Evolutionary conservation across 306 rosid species (phyloP).

Genomic region (Glycine tomentella): DNA sequence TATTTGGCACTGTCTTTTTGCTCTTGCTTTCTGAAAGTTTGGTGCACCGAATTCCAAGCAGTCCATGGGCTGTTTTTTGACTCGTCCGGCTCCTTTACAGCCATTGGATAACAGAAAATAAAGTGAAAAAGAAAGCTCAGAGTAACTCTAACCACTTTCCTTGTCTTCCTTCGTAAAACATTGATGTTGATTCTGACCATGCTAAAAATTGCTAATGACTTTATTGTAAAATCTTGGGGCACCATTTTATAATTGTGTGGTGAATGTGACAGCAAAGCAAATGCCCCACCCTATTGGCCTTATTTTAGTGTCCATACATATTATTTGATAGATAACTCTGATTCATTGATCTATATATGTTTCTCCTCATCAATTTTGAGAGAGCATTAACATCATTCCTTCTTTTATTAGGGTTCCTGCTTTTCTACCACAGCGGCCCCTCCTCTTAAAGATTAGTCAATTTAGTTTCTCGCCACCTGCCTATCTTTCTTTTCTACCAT

Average conservation of each 20-base stretch:
- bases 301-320: conserved; percentile 42
- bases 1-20: conserved; percentile 42
- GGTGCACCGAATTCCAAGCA: conserved; percentile 68
- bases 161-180: conserved; percentile 16
- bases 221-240: too few relatives aligned
- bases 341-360: conserved; percentile 39
- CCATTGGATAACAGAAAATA: conserved; percentile 52
- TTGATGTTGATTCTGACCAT: conserved; percentile 53
- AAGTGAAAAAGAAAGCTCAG: conserved; percentile 39
- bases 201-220: too few relatives aligned
- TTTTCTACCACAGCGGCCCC: conserved; percentile 44
- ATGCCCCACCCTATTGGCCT: conserved; percentile 44
- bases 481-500: conserved; percentile 24
- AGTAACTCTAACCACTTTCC: conserved; percentile 37
- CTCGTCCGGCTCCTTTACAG: conserved; percentile 53
- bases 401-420: conserved; percentile 50
- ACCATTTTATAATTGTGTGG: too few relatives aligned
- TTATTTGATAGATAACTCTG: conserved; percentile 39
- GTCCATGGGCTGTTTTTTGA: conserved; percentile 57
- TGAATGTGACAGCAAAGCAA: conserved; percentile 47
- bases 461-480: conserved; percentile 20
- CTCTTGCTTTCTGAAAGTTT: conserved; percentile 51
- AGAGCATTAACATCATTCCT: conserved; percentile 48
- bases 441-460: conserved; percentile 31
- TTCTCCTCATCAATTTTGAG: conserved; percentile 37